A percentile compares a stretch with the other conserved stretches of the same genome.
Evolutionary conservation across 768 basidiomycete species (phyloP).

Genomic region (Sutorius australiensis): DNA sequence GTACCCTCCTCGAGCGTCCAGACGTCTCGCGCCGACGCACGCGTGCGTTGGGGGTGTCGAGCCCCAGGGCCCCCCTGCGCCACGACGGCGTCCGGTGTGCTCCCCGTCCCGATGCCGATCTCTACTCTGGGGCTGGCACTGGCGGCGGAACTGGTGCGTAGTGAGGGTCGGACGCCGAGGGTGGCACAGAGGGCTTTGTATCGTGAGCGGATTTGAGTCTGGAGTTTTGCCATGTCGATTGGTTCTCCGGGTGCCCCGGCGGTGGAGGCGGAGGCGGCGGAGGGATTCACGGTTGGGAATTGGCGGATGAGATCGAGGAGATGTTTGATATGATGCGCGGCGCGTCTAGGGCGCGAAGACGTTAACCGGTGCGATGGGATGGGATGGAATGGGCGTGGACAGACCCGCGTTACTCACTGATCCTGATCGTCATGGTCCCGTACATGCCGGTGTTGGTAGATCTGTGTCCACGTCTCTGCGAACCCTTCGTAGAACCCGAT

Average conservation of each 20-base stretch:
- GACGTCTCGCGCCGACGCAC: background rate
- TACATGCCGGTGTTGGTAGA: conserved; percentile 30
- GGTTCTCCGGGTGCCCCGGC: conserved; percentile 27
- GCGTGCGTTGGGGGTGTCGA: background rate
- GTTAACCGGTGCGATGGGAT: background rate
- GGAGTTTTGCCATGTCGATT: conserved; percentile 70
- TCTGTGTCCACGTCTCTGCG: conserved; percentile 63
- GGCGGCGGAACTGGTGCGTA: conserved; percentile 24
- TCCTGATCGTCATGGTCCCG: conserved; percentile 19
- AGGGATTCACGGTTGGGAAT: conserved; percentile 79
- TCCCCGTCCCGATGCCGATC: background rate
- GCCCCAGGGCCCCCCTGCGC: background rate
- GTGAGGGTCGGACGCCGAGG: conserved; percentile 60
- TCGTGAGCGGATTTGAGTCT: conserved; percentile 81
- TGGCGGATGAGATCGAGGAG: conserved; percentile 67
- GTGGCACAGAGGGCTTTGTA: conserved; percentile 85
- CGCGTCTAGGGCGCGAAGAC: conserved; percentile 40
- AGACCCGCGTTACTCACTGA: too few relatives aligned
- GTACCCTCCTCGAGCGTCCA: conserved; percentile 9
- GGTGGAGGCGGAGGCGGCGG: conserved; percentile 9
- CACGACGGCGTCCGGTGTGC: background rate
- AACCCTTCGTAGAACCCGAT: conserved; percentile 91
- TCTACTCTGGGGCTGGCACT: background rate
- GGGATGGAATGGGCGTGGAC: background rate
- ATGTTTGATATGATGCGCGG: conserved; percentile 57